Conservation (phyloP, 176 grass and related monocot genomes). For the Zoysia pacifica region DNA sequence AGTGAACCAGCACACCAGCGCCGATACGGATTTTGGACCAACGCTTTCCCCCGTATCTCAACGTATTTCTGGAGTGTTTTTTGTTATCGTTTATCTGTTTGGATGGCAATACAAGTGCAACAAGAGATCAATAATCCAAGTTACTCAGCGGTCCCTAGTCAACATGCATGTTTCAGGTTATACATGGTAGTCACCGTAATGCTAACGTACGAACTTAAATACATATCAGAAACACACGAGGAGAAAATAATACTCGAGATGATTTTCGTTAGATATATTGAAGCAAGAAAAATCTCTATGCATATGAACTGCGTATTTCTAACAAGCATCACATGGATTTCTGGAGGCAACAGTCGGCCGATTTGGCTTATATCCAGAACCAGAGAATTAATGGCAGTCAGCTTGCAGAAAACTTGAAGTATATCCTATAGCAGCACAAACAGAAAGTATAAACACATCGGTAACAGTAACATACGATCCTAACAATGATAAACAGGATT, state of each 20-base stretch:
- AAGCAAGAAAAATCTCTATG: background rate
- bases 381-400: background rate
- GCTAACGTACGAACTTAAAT: background rate
- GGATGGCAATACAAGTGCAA: too few species aligned
- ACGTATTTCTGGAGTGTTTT: too few species aligned
- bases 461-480: slow-evolving; percentile 5
- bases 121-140: too few species aligned
- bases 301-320: background rate
- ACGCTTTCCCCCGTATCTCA: too few species aligned
- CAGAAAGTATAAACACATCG: slow-evolving; percentile 1
- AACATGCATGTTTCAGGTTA: too few species aligned
- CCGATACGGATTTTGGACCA: too few species aligned
- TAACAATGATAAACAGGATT: slow-evolving; percentile 11
- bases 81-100: too few species aligned
- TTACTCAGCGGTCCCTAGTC: too few species aligned
- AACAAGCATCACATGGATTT: background rate
- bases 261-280: background rate
- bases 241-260: background rate
- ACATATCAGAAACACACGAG: background rate
- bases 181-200: background rate
- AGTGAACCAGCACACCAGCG: too few species aligned
- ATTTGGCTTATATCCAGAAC: slow-evolving; percentile 7
- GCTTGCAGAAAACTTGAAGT: slow-evolving; percentile 1
- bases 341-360: background rate
- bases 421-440: slow-evolving; percentile 26